Conservation (phyloP, 371 early-diverging fungal species). For the Mortierella sp. region DNA sequence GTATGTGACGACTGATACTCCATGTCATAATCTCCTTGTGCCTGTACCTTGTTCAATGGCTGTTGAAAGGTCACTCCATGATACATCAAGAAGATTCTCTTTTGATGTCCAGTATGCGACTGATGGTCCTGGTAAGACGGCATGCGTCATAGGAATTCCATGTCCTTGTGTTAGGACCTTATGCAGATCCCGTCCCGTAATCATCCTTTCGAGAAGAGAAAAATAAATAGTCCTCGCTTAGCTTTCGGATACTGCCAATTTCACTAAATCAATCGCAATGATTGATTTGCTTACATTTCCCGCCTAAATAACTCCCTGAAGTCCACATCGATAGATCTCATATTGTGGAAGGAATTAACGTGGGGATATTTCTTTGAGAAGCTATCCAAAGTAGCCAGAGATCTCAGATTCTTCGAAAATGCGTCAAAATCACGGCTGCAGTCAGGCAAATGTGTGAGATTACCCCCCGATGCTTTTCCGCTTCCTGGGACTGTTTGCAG, state of each 20-base stretch:
- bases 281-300: slow-evolving; percentile 58
- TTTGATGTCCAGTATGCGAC: slow-evolving; percentile 69
- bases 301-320: slow-evolving; percentile 55
- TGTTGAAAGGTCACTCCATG: slow-evolving; percentile 59
- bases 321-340: slow-evolving; percentile 59
- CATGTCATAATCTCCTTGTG: background rate
- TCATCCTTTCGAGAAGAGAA: background rate
- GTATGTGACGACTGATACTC: background rate
- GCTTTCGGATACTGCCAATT: background rate
- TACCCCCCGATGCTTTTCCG: slow-evolving; percentile 24
- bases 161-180: slow-evolving; percentile 66
- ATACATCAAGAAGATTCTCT: slow-evolving; percentile 36
- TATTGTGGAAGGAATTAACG: slow-evolving; percentile 66
- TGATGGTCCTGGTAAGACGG: slow-evolving; percentile 67
- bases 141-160: slow-evolving; percentile 65
- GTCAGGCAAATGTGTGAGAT: slow-evolving; percentile 35
- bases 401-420: slow-evolving; percentile 64
- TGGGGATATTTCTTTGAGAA: slow-evolving; percentile 65
- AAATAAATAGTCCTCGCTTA: background rate
- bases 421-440: slow-evolving; percentile 58
- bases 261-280: background rate
- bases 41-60: slow-evolving; percentile 59
- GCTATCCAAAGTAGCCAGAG: slow-evolving; percentile 66
- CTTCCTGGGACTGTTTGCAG: slow-evolving; percentile 20
- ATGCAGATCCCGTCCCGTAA: slow-evolving; percentile 43